A percentile compares a stretch with the other conserved stretches of the same genome.
These are phyloP conservation scores for Sanghuangporus baumii DNA, from an alignment of 1,284 basidiomycete genomes.

Conservation along the genomic window DNA sequence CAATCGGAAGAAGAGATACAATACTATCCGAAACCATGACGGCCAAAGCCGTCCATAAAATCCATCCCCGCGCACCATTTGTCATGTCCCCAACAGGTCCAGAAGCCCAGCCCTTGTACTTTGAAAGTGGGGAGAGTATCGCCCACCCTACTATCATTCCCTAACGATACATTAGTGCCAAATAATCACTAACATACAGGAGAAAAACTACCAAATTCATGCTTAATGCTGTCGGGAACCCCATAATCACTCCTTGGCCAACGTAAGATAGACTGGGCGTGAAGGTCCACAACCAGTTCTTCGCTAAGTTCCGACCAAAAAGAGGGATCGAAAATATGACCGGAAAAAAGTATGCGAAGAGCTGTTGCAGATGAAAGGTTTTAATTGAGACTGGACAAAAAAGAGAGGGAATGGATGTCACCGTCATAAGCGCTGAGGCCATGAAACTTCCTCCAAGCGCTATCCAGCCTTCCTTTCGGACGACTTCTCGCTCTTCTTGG, in stretches of 20 bases:
- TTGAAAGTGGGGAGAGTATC: slow-evolving; percentile 82
- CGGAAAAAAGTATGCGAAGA: slow-evolving; percentile 81
- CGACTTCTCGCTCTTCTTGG: slow-evolving; percentile 34
- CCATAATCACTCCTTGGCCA: slow-evolving; percentile 98
- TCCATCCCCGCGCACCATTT: slow-evolving; percentile 85
- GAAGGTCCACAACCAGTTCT: slow-evolving; percentile 92
- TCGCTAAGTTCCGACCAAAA: slow-evolving; percentile 84
- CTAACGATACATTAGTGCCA: slow-evolving; percentile 29
- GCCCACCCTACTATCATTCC: slow-evolving; percentile 97
- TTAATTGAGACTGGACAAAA: background rate
- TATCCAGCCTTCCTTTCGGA: slow-evolving; percentile 64
- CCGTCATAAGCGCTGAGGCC: slow-evolving; percentile 67
- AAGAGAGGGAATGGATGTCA: slow-evolving; percentile 29
- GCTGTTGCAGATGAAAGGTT: slow-evolving; percentile 35
- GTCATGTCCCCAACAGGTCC: slow-evolving; percentile 83
- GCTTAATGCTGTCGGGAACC: slow-evolving; percentile 87
- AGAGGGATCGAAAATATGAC: slow-evolving; percentile 87
- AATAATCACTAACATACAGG: background rate
- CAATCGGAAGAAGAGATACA: slow-evolving; percentile 76
- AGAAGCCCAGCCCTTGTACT: slow-evolving; percentile 82
- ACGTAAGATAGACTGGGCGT: slow-evolving; percentile 89
- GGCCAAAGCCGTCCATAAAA: slow-evolving; percentile 90
- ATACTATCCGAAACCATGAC: slow-evolving; percentile 93
- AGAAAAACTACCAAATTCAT: slow-evolving; percentile 72
- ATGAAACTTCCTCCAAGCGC: slow-evolving; percentile 72